Base-by-base conservation (phyloP, 345 rosid species). In the Citrus reticulata region DNA sequence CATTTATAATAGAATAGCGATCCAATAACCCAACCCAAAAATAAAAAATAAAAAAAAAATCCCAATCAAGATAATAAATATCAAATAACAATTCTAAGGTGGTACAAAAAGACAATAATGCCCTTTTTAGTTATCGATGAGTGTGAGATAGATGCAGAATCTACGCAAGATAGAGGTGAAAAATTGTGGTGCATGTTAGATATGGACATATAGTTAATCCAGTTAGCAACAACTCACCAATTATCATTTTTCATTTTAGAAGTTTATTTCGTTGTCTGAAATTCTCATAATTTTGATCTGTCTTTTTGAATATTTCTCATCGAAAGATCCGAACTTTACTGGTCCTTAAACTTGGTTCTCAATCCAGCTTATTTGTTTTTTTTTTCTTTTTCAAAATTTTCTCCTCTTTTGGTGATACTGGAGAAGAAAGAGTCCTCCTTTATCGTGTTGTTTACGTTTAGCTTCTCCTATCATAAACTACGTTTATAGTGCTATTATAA, bases 81-180 rank as follows among this genome's bases (percentile, higher is more conserved):
- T 17, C 58, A 34, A 34, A 6, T 8, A 19, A 65, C 7, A 65
- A 34, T 30, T 65, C 25, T 2, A 19, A 1, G 7, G 29, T 2
- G 6, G 10, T 4, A 22, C 5, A 42, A 76, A 77, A 78, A n/a
- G 82, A 75, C 84, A 57, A 77, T 76, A 42, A 32, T 78, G 7
- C 73, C 87, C 83, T 81, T 70, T 19, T 22, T 17, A 10, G 25
- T 17, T 35, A 11, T 49, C 27, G 81, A 72, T 68, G 66, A 34
- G 46, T 61, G 35, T 39, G 55, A 9, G 32, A 19, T 9, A 51
- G 35, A 7, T 2, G 39, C 11, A 17, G 35, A 71, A 8, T 24
- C 40, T 5, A 7, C 57, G 61, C 6, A 68, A 32, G 63, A 63
- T n/a, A 19, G 24, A 32, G 11, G 58, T 46, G 22, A 37, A 25